These are phyloP conservation scores for Sclerotinia trifoliorum DNA, from an alignment of 2,329 filamentous ascomycete genomes.

Conservation along the genomic window DNA sequence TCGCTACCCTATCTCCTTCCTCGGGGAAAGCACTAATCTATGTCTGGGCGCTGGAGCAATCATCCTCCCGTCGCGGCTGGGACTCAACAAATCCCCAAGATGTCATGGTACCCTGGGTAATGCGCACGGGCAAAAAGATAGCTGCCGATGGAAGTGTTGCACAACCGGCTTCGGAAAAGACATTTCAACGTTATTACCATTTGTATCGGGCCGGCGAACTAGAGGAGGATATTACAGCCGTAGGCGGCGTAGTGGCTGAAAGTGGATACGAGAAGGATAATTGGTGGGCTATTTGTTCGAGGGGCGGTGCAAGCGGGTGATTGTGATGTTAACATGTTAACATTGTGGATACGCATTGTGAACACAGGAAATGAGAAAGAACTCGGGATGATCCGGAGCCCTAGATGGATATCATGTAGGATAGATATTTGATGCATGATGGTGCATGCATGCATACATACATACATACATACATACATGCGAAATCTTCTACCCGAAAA, in stretches of 20 bases:
- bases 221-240: constrained; percentile 71
- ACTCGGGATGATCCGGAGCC: neutral
- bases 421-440: neutral
- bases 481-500: neutral
- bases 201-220: constrained; percentile 85
- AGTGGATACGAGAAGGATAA: constrained; percentile 96
- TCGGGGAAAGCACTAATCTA: constrained; percentile 74
- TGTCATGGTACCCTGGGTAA: constrained; percentile 93
- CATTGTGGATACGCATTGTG: neutral
- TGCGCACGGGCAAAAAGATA: constrained; percentile 46
- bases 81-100: constrained; percentile 81
- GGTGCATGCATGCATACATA: neutral
- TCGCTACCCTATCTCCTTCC: neutral
- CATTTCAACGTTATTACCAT: constrained; percentile 89
- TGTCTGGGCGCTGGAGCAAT: constrained; percentile 95
- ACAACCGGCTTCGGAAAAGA: constrained; percentile 41
- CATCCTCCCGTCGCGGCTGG: constrained; percentile 83
- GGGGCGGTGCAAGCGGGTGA: neutral
- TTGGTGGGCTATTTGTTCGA: constrained; percentile 77
- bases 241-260: constrained; percentile 73
- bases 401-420: neutral
- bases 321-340: too few relatives aligned
- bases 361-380: neutral
- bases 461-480: constrained; percentile 1
- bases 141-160: constrained; percentile 34